phyloP scores from a whole-genome alignment of 2,329 filamentous ascomycete genomes.

The Dichotomopilus funicola region DNA sequence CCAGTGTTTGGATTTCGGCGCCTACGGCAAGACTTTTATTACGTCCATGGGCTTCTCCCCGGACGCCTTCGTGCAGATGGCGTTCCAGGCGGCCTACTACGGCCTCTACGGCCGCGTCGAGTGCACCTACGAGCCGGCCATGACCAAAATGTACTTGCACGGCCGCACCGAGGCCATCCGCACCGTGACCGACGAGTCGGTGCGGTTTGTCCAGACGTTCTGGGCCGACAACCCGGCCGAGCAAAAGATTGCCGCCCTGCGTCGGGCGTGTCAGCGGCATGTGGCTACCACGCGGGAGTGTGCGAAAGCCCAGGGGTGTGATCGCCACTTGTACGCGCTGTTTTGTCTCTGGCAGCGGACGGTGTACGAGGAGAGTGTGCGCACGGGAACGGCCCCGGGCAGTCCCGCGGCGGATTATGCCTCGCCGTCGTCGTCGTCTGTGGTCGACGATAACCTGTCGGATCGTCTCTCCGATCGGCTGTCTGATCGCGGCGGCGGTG shows the following conservation, averaged over 20 bases:
- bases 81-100: conserved; percentile 96
- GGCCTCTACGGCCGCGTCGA: conserved; percentile 90
- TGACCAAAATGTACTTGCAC: conserved; percentile 93
- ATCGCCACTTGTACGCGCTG: conserved; percentile 87
- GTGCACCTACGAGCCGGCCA: conserved; percentile 94
- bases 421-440: too few relatives aligned
- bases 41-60: conserved; percentile 95
- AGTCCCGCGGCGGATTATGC: too few relatives aligned
- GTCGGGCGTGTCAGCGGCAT: conserved; percentile 77
- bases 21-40: conserved; percentile 96
- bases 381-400: too few relatives aligned
- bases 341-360: conserved; percentile 92
- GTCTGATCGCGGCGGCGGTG: conserved; percentile 43
- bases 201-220: conserved; percentile 88
- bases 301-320: conserved; percentile 82
- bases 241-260: conserved; percentile 78
- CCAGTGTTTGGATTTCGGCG: conserved; percentile 77
- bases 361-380: conserved; percentile 58
- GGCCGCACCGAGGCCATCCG: conserved; percentile 92
- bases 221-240: conserved; percentile 85
- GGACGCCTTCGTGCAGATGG: conserved; percentile 98
- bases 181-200: conserved; percentile 72
- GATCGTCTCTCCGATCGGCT: conserved; percentile 18
- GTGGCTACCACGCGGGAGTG: conserved; percentile 74
- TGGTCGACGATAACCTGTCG: conserved; percentile 30